Conservation (phyloP, 2,329 filamentous ascomycete genomes). For the Colletotrichum sp. region DNA sequence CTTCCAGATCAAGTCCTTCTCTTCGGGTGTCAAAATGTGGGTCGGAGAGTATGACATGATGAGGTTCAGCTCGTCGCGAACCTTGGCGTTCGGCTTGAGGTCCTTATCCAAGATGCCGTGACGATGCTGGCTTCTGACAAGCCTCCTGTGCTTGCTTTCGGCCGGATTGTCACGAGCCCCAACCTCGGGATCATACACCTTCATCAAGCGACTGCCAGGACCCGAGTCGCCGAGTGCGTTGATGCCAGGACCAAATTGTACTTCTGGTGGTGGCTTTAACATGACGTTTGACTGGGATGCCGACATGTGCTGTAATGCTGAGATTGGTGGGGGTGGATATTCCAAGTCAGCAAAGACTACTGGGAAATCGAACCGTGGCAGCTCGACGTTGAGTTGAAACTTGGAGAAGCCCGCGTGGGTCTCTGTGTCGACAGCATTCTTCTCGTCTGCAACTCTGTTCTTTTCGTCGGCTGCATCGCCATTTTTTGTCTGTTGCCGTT, state of each 20-base stretch:
- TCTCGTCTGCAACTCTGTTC: slow-evolving; percentile 24
- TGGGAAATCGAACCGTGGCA: slow-evolving; percentile 94
- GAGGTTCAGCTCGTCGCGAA: slow-evolving; percentile 88
- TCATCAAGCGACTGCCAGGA: slow-evolving; percentile 68
- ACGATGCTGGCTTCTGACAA: slow-evolving; percentile 87
- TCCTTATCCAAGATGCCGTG: slow-evolving; percentile 96
- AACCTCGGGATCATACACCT: slow-evolving; percentile 92
- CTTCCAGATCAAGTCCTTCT: slow-evolving; percentile 97
- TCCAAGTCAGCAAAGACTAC: slow-evolving; percentile 95
- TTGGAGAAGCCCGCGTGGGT: slow-evolving; percentile 56
- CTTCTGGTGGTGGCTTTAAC: slow-evolving; percentile 82
- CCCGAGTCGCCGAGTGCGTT: slow-evolving; percentile 65
- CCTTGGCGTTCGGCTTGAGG: slow-evolving; percentile 93
- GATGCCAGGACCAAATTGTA: slow-evolving; percentile 89
- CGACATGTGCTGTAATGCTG: slow-evolving; percentile 69
- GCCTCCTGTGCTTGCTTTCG: slow-evolving; percentile 89
- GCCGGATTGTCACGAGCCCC: slow-evolving; percentile 90
- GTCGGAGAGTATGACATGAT: slow-evolving; percentile 94
- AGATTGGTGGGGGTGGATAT: slow-evolving; percentile 84
- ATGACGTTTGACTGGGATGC: slow-evolving; percentile 71
- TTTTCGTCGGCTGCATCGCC: slow-evolving; percentile 41
- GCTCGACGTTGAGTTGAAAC: slow-evolving; percentile 87
- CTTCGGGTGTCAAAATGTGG: slow-evolving; percentile 83
- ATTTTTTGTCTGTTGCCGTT: slow-evolving; percentile 48
- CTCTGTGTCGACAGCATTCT: slow-evolving; percentile 40